phyloP scores from a whole-genome alignment of 73 alveolate genomes.

The Paramecium octaurelia region DNA sequence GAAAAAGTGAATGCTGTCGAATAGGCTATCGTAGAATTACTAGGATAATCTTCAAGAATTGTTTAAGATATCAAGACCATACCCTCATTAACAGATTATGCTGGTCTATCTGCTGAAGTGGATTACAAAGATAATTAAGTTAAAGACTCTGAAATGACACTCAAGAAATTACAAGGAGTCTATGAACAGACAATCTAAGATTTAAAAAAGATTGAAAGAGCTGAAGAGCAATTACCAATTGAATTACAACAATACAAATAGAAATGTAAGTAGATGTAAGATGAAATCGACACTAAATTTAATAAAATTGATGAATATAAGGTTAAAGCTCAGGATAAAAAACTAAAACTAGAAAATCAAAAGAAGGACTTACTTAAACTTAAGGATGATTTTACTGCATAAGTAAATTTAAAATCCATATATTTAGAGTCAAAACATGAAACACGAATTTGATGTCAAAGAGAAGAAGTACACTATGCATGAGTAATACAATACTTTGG shows the following conservation, averaged over 20 bases:
- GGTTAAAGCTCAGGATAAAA: conserved; percentile 69
- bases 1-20: conserved; percentile 79
- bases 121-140: conserved; percentile 61
- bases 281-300: conserved; percentile 77
- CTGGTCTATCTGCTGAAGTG: conserved; percentile 71
- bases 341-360: conserved; percentile 62
- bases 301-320: conserved; percentile 74
- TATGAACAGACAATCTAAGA: conserved; percentile 73
- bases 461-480: conserved; percentile 62
- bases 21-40: conserved; percentile 80
- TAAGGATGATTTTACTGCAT: conserved; percentile 46
- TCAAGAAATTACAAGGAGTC: conserved; percentile 72
- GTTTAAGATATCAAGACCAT: conserved; percentile 66
- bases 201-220: conserved; percentile 75
- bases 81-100: conserved; percentile 71
- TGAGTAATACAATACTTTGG: conserved; percentile 56
- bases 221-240: conserved; percentile 71
- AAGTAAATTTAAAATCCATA: conserved; percentile 35
- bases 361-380: conserved; percentile 58
- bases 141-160: conserved; percentile 75
- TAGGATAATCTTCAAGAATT: conserved; percentile 77
- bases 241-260: conserved; percentile 70
- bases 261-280: conserved; percentile 67
- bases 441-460: conserved; percentile 63
- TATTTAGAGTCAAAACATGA: conserved; percentile 66